Percentiles rank a stretch among this genome's conserved stretches.
Evolutionary conservation across 164 flowering plant genomes (phyloP).

Genomic region (Platanus orientalis): DNA sequence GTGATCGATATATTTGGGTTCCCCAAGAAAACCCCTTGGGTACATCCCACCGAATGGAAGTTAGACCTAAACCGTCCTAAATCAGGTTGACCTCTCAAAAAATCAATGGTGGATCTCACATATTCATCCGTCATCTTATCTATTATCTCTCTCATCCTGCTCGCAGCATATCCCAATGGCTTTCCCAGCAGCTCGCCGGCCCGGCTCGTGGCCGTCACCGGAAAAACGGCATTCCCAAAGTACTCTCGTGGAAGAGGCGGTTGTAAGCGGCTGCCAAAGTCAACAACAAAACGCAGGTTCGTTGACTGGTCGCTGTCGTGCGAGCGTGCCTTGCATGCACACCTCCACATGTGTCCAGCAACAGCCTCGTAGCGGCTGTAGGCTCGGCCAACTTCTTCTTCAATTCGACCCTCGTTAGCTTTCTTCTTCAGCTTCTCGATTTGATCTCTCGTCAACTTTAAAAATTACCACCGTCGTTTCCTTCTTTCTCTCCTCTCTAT

Average conservation of each 20-base stretch:
- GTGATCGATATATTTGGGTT: slow-evolving; percentile 30
- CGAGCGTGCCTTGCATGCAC: too few relatives aligned
- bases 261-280: slow-evolving; percentile 16
- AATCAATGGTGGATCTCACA: slow-evolving; percentile 7
- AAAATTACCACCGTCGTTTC: slow-evolving; percentile 25
- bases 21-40: slow-evolving; percentile 15
- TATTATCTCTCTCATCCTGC: slow-evolving; percentile 16
- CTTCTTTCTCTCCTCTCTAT: slow-evolving; percentile 24
- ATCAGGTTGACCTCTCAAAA: slow-evolving; percentile 11
- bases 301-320: slow-evolving; percentile 18
- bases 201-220: neutral
- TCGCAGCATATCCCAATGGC: slow-evolving; percentile 18
- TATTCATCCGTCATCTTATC: slow-evolving; percentile 12
- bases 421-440: too few relatives aligned
- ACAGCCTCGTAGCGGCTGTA: slow-evolving; percentile 33
- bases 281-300: slow-evolving; percentile 10
- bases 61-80: neutral
- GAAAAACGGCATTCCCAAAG: slow-evolving; percentile 28
- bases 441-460: slow-evolving; percentile 25
- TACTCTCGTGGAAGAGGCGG: slow-evolving; percentile 25
- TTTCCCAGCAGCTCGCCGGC: slow-evolving; percentile 21
- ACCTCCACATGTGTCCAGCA: slow-evolving; percentile 35
- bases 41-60: neutral
- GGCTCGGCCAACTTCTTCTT: neutral
- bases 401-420: too few relatives aligned